These are phyloP conservation scores for Plantago coronopus DNA, from an alignment of 305 asterid species.

Conservation along the genomic window DNA sequence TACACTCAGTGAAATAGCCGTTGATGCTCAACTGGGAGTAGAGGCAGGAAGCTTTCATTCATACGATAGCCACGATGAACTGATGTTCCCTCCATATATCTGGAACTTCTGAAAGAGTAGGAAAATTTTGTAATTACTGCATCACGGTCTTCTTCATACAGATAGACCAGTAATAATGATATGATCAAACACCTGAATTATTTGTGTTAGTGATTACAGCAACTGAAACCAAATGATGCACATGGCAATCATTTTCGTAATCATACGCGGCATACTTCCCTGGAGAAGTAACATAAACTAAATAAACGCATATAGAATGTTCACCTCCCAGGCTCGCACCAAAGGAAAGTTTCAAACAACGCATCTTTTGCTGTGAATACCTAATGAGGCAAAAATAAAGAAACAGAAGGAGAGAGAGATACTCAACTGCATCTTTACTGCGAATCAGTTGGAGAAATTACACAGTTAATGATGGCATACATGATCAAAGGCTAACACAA, in stretches of 20 bases:
- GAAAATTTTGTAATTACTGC: constrained; percentile 17
- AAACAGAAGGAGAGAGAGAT: no score
- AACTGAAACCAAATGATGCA: background rate
- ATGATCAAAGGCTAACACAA: no score
- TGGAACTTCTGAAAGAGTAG: constrained; percentile 56
- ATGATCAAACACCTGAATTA: background rate
- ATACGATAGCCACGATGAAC: constrained; percentile 52
- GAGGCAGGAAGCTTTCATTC: constrained; percentile 44
- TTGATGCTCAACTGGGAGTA: constrained; percentile 45
- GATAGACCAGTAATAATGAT: background rate
- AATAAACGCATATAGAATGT: no score
- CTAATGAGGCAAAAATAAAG: no score
- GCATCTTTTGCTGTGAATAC: no score
- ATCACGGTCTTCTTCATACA: background rate
- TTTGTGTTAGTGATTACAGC: background rate
- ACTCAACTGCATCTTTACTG: no score
- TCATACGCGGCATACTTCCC: background rate
- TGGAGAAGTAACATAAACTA: no score
- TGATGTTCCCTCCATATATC: constrained; percentile 52
- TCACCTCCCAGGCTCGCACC: no score
- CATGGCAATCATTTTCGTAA: background rate
- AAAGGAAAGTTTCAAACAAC: no score
- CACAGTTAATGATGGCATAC: no score
- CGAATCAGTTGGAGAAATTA: no score
- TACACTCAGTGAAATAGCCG: constrained; percentile 56